Conservation (phyloP, 495 filamentous ascomycete species). For the Penicillium flavigenum region DNA sequence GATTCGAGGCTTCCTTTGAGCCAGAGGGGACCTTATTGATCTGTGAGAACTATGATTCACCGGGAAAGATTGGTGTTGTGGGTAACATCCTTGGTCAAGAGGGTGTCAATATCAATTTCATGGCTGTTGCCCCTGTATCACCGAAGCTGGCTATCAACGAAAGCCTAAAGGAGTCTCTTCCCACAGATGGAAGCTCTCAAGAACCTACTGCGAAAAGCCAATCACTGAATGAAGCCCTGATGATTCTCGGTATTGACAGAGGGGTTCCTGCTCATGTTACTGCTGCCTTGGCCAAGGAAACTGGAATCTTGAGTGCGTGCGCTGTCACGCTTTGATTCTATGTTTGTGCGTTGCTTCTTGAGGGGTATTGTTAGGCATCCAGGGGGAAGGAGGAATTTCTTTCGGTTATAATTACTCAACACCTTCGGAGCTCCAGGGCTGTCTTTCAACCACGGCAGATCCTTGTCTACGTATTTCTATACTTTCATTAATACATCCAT, state of each 20-base stretch:
- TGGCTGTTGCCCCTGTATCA: conserved; percentile 60
- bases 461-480: background rate
- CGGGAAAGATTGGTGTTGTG: conserved; percentile 71
- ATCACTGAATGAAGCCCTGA: conserved; percentile 58
- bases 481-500: background rate
- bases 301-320: conserved; percentile 64
- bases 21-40: conserved; percentile 65
- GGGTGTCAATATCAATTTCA: conserved; percentile 68
- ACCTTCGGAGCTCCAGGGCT: background rate
- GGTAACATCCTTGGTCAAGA: conserved; percentile 60
- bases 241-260: conserved; percentile 68
- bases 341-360: background rate
- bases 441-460: background rate
- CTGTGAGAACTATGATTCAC: conserved; percentile 68
- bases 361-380: background rate
- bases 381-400: background rate
- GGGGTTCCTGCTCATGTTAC: conserved; percentile 55
- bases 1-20: conserved; percentile 62
- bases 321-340: conserved; percentile 49
- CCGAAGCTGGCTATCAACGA: conserved; percentile 17
- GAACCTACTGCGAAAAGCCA: background rate
- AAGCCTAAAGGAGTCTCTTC: conserved; percentile 11
- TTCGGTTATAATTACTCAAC: conserved; percentile 4
- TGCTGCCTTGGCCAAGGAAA: conserved; percentile 49
- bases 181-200: conserved; percentile 2